These are phyloP conservation scores for Achlya hypogyna DNA, from an alignment of 352 stramenopile genomes.

Conservation along the genomic window DNA sequence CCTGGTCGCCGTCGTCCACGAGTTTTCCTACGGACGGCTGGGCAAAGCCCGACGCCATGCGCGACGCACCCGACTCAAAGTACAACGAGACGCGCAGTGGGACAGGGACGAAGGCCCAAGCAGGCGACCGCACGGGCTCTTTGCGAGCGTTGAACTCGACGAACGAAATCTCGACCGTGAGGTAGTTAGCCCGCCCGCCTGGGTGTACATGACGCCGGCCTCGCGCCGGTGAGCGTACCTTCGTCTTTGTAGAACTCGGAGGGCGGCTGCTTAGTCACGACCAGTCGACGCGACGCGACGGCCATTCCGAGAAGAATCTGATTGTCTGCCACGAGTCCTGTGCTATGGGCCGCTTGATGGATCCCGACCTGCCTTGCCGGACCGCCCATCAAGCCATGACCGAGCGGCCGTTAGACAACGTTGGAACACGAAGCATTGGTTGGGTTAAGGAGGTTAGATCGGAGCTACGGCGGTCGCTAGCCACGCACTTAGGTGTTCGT, in stretches of 20 bases:
- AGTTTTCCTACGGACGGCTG: conserved; percentile 33
- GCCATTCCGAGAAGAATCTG: no score
- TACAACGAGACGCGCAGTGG: conserved; percentile 70
- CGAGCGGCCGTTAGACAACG: no score
- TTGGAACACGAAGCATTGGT: no score
- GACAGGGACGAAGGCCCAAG: conserved; percentile 74
- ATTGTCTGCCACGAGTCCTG: no score
- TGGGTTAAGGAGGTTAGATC: no score
- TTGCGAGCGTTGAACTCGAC: conserved; percentile 68
- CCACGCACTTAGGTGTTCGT: no score
- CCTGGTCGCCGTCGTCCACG: conserved; percentile 73
- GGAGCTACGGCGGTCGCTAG: no score
- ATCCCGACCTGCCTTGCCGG: no score
- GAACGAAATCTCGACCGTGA: conserved; percentile 70
- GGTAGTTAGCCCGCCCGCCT: conserved; percentile 69
- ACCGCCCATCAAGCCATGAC: no score
- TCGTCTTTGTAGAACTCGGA: conserved; percentile 87
- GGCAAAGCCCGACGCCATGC: background rate
- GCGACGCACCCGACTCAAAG: conserved; percentile 50
- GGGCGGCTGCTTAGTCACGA: conserved; percentile 76
- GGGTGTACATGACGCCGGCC: background rate
- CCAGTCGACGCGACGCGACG: conserved; percentile 35
- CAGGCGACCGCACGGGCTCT: conserved; percentile 48
- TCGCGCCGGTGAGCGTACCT: no score
- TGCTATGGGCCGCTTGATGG: no score